Percentiles rank a stretch among this genome's conserved stretches.
Evolutionary conservation across 441 rosid species (phyloP).

Genomic region (Adansonia rubrostipa): DNA sequence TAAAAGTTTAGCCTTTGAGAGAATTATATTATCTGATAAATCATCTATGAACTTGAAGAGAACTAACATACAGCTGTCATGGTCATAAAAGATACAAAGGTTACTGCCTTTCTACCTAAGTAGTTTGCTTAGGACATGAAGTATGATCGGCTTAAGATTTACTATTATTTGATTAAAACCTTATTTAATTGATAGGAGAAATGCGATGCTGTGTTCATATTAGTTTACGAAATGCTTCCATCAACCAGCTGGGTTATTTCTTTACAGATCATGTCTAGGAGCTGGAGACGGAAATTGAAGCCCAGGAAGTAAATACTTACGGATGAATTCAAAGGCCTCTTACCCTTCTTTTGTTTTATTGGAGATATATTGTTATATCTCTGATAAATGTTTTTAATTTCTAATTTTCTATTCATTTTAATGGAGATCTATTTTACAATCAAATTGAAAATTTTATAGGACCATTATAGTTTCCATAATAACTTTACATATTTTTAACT

Average conservation of each 20-base stretch:
- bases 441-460: too few species aligned
- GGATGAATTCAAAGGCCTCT: slow-evolving; percentile 88
- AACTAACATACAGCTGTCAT: background rate
- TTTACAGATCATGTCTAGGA: slow-evolving; percentile 71
- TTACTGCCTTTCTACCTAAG: background rate
- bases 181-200: background rate
- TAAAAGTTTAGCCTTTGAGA: background rate
- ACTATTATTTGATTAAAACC: background rate
- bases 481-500: too few species aligned
- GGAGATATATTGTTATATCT: too few species aligned
- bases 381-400: too few species aligned
- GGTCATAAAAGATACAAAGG: background rate
- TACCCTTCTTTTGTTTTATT: background rate
- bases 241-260: background rate
- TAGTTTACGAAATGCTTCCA: background rate
- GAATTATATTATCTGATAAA: background rate
- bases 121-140: background rate
- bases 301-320: slow-evolving; percentile 83
- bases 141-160: background rate
- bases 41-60: background rate
- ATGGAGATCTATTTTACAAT: too few species aligned
- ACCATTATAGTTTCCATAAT: too few species aligned
- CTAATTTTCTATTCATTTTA: too few species aligned
- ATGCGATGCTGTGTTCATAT: background rate
- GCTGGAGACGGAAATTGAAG: slow-evolving; percentile 96